phyloP scores from a whole-genome alignment of 2,329 filamentous ascomycete genomes.

The Aspergillus vadensis region DNA sequence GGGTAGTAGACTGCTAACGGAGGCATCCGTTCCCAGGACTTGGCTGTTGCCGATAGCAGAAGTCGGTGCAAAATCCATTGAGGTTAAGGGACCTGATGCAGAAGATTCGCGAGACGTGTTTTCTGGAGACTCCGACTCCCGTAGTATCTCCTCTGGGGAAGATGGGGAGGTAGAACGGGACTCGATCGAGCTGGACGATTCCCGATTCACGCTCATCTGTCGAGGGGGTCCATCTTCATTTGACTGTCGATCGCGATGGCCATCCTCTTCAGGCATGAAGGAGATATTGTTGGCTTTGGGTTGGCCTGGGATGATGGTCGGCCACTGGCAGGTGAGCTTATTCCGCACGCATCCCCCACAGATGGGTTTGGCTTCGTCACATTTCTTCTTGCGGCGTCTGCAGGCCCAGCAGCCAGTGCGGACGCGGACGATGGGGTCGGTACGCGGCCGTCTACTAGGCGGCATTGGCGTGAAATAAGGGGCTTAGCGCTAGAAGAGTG shows the following conservation, averaged over 20 bases:
- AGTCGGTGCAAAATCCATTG: background rate
- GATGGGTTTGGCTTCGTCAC: constrained; percentile 37
- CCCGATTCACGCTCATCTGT: background rate
- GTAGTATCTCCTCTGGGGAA: background rate
- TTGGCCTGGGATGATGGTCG: constrained; percentile 20
- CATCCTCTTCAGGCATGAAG: background rate
- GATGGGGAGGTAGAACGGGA: background rate
- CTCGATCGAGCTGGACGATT: background rate
- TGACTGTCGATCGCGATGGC: background rate
- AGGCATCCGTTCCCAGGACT: background rate
- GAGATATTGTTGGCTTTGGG: constrained; percentile 13
- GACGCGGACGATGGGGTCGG: constrained; percentile 34
- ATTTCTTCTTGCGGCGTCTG: constrained; percentile 38
- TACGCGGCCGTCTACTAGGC: constrained; percentile 26
- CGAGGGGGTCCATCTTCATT: background rate
- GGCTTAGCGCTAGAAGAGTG: background rate
- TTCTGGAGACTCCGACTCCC: background rate
- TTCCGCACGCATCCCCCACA: constrained; percentile 35
- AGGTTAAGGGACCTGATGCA: background rate
- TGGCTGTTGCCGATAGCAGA: background rate
- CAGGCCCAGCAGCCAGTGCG: constrained; percentile 38
- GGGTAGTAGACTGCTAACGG: constrained; percentile 25
- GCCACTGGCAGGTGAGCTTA: constrained; percentile 33
- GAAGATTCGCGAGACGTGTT: background rate
- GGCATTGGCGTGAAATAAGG: constrained; percentile 21